Evolutionary conservation across 768 basidiomycete genomes (phyloP).

Genomic region (Leccinellum rugosiceps): DNA sequence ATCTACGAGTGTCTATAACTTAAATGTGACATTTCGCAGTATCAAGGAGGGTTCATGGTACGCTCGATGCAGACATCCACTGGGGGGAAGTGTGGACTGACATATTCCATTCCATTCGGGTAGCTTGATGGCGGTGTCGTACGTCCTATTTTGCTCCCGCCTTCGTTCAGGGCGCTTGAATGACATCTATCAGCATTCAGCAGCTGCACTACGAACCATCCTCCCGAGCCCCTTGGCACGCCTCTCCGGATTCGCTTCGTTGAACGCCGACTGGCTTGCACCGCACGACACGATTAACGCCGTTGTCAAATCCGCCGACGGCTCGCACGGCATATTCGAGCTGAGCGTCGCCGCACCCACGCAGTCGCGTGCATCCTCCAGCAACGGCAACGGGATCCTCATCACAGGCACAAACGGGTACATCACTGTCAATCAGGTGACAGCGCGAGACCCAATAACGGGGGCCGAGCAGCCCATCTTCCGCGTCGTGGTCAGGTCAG

Average conservation of each 20-base stretch:
- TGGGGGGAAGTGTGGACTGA: not conserved
- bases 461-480: constrained; percentile 24
- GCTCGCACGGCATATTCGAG: constrained; percentile 57
- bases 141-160: constrained; percentile 27
- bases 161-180: not conserved
- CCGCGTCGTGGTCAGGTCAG: constrained; percentile 39
- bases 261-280: constrained; percentile 67
- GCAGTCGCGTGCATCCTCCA: constrained; percentile 32
- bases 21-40: constrained; percentile 36
- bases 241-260: constrained; percentile 62
- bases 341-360: constrained; percentile 62
- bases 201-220: constrained; percentile 59
- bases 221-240: constrained; percentile 50
- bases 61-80: constrained; percentile 27
- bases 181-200: constrained; percentile 52
- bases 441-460: constrained; percentile 24
- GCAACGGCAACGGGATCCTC: constrained; percentile 29
- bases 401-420: constrained; percentile 66
- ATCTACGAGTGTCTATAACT: not conserved
- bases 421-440: constrained; percentile 43
- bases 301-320: constrained; percentile 43
- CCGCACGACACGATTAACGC: constrained; percentile 80
- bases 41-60: constrained; percentile 81
- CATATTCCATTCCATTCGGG: not conserved
- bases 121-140: constrained; percentile 81